Evolutionary conservation across 768 basidiomycete genomes (phyloP).

Genomic region (Boletus insuetus): DNA sequence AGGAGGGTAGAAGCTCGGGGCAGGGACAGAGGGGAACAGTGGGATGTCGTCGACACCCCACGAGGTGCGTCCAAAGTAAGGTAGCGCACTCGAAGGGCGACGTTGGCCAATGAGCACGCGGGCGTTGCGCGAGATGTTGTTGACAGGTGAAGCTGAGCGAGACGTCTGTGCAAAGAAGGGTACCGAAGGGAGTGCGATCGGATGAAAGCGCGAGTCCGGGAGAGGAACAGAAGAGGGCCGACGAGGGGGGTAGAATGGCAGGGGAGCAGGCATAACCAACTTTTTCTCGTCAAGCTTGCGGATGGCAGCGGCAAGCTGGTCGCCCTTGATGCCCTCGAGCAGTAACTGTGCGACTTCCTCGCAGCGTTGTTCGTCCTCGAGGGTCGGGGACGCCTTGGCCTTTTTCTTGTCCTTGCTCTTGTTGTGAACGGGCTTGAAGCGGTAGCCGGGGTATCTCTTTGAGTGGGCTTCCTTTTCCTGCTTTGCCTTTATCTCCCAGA

Average conservation of each 20-base stretch:
- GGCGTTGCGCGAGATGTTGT: constrained; percentile 43
- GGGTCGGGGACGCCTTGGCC: constrained; percentile 16
- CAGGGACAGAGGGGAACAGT: constrained; percentile 9
- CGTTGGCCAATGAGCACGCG: constrained; percentile 44
- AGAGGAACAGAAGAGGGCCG: constrained; percentile 65
- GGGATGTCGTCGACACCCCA: constrained; percentile 30
- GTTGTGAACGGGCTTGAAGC: constrained; percentile 45
- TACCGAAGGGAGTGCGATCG: constrained; percentile 44
- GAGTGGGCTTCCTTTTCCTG: constrained; percentile 74
- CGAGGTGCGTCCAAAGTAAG: constrained; percentile 29
- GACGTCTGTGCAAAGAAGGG: constrained; percentile 41
- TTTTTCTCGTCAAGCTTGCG: constrained; percentile 44
- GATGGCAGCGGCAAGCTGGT: constrained; percentile 61
- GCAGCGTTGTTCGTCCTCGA: constrained; percentile 32
- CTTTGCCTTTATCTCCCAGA: constrained; percentile 73
- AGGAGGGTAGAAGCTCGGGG: constrained; percentile 7
- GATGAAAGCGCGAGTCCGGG: constrained; percentile 38
- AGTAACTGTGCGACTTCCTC: constrained; percentile 62
- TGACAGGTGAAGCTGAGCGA: constrained; percentile 43
- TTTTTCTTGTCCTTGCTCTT: constrained; percentile 46
- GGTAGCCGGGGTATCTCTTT: constrained; percentile 62
- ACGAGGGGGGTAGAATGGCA: constrained; percentile 39
- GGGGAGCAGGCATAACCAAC: not conserved
- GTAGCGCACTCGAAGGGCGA: constrained; percentile 49
- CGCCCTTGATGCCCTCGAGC: constrained; percentile 68